Conservation (phyloP, 106 monocot genomes). For the Posidonia australis region DNA sequence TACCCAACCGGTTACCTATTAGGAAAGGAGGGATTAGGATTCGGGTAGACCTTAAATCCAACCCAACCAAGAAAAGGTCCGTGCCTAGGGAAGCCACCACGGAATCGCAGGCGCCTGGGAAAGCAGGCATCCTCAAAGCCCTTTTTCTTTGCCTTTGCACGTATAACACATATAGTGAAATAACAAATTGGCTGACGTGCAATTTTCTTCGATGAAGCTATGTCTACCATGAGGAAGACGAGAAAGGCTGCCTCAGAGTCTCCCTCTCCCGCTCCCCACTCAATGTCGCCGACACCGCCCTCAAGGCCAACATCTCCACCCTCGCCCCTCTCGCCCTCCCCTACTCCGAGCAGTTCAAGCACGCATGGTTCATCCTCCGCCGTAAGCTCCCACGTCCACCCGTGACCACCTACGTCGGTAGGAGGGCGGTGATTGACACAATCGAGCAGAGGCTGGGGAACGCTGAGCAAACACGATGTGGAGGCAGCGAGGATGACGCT, state of each 20-base stretch:
- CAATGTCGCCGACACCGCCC: not conserved
- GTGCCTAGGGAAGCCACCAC: too few relatives aligned
- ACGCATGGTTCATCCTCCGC: not conserved
- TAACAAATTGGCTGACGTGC: too few relatives aligned
- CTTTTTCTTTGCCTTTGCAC: too few relatives aligned
- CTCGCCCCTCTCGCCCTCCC: constrained; percentile 2
- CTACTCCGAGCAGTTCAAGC: not conserved
- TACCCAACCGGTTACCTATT: too few relatives aligned
- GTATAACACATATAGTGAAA: too few relatives aligned
- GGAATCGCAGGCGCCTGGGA: too few relatives aligned
- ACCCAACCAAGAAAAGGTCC: too few relatives aligned
- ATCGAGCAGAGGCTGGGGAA: constrained; percentile 7
- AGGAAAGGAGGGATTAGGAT: too few relatives aligned
- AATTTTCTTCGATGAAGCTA: not conserved
- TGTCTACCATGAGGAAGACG: not conserved
- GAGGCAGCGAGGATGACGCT: constrained; percentile 20
- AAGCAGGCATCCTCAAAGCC: too few relatives aligned
- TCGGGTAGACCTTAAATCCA: too few relatives aligned
- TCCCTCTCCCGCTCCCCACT: not conserved
- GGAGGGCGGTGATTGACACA: constrained; percentile 24
- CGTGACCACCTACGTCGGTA: constrained; percentile 30
- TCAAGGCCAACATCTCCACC: not conserved
- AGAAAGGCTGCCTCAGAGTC: not conserved
- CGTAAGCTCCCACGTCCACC: not conserved
- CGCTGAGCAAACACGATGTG: constrained; percentile 1